Conservation (phyloP, 176 grass and related monocot genomes). For the Avena insularis region DNA sequence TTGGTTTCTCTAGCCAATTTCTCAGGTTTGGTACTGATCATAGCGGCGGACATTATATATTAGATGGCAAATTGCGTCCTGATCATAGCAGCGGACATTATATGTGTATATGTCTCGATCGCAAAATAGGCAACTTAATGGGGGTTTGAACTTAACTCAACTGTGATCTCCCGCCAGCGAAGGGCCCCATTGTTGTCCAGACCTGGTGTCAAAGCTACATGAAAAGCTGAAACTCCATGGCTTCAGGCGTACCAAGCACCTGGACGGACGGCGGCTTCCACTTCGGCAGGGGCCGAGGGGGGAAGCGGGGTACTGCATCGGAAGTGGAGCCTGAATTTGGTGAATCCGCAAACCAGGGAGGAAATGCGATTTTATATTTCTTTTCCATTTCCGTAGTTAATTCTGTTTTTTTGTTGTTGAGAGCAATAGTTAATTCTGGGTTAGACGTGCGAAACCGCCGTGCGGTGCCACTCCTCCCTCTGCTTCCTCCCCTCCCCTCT, state of each 20-base stretch:
- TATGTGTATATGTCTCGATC: background rate
- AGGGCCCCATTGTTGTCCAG: background rate
- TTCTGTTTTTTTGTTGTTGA: background rate
- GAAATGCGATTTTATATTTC: background rate
- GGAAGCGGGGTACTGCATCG: background rate
- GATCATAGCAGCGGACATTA: too few relatives aligned
- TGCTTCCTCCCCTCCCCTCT: background rate
- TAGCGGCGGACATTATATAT: too few relatives aligned
- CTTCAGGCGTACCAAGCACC: background rate
- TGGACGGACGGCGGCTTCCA: background rate
- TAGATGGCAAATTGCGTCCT: too few relatives aligned
- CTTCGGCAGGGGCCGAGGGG: background rate
- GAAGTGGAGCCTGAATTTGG: background rate
- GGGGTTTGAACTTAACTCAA: background rate
- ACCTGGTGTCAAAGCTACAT: background rate
- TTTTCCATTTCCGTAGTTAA: background rate
- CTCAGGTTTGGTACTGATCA: background rate
- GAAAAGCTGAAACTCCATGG: background rate
- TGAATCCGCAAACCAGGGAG: background rate
- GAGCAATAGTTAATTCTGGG: background rate
- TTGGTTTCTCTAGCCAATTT: background rate
- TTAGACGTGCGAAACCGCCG: slow-evolving; percentile 45
- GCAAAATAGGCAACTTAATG: background rate
- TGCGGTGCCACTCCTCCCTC: slow-evolving; percentile 35
- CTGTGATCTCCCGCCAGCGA: background rate